Evolutionary conservation across 371 early-diverging fungal genomes (phyloP), one percentile per base, ranked within the genome.

Genomic region (Amoeboaphelidium protococcarum): DNA sequence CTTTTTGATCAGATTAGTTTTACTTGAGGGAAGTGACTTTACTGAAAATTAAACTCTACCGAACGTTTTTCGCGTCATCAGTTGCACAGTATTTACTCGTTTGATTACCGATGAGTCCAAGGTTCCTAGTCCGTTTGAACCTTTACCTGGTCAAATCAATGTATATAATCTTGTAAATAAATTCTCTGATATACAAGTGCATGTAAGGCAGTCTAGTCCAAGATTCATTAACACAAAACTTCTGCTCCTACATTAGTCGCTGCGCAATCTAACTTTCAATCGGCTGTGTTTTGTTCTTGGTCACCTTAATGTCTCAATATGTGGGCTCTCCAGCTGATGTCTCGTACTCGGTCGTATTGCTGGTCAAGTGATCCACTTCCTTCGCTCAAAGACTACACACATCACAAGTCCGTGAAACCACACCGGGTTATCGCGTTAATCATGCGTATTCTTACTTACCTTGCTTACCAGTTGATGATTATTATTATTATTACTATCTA

Each of bases 151-250:
- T n/a, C n/a, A n/a, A n/a, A n/a, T n/a, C n/a, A n/a, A n/a, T n/a
- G n/a, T n/a, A n/a, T n/a, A n/a, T n/a, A n/a, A n/a, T n/a, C n/a
- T n/a, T n/a, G n/a, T n/a, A n/a, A n/a, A n/a, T n/a, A n/a, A 21
- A 89, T 75, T 2, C 71, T 72, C 0, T 75, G 69, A 49, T 86
- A 78, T 26, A 77, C 77, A 4, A 83, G 77, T 12, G 97, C 94
- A 50, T 98, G 99, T 19, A 98, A 78, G 21, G 98, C 68, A 0
- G 99, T 99, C 61, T 92, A 95, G 60, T 99, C 99, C 44, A 99
- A 68, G 67, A 98, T 98, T 23, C 98, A 68, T 37, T 76, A n/a
- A 99, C 61, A 13, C 87, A 82, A 26, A 98, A 69, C 57, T 79
- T 87, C 42, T 69, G 66, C 40, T 63, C 64, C 16, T 62, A 49